Base-by-base conservation (phyloP, 257 asterid species). In the Anisodus acutangulus region DNA sequence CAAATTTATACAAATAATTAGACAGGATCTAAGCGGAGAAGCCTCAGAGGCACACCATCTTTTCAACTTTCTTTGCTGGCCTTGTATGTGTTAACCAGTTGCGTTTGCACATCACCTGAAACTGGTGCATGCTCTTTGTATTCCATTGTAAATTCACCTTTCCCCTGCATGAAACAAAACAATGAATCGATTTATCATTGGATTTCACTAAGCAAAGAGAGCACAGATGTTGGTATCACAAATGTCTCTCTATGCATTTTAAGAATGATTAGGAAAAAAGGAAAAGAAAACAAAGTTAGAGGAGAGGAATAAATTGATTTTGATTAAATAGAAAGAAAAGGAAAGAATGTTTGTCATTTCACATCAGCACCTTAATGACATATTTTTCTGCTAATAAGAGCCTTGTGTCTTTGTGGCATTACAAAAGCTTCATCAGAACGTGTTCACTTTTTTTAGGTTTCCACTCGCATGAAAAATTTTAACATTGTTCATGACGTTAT, bases 61-160 rank as follows among this genome's bases (percentile, higher is more conserved):
- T 90, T 60, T 95, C 93, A 41, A 90, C 49, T 83, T 4, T 88
- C 87, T 86, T 87, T 94, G 45, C 92, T 83, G 58, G 94, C 92
- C 88, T 92, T 92, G 93, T 92, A 85, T 7, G 88, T 62, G 37
- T 92, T 93, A 86, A 97, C 91, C 85, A 97, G 87, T 89, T 93
- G 98, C 16, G 92, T 88, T 88, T 96, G 99, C 79, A 93, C 97
- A 41, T 96, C 99, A 82, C 89, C 89, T 9, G 99, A 86, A 84
- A 97, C 98, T 67, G 97, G 93, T 4, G 91, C 85, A 83, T 97
- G 99, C 85, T 94, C 94, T 70, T 86, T 84, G 86, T 97, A 97
- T 87, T 97, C 99, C 99, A 95, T 97, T 26, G 99, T 95, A 87
- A 97, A 97, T 90, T 97, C 99, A 12, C 99, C 99, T 92, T 97